Evolutionary conservation across 495 filamentous ascomycete species (phyloP).

Genomic region (Penicillium desertorum): DNA sequence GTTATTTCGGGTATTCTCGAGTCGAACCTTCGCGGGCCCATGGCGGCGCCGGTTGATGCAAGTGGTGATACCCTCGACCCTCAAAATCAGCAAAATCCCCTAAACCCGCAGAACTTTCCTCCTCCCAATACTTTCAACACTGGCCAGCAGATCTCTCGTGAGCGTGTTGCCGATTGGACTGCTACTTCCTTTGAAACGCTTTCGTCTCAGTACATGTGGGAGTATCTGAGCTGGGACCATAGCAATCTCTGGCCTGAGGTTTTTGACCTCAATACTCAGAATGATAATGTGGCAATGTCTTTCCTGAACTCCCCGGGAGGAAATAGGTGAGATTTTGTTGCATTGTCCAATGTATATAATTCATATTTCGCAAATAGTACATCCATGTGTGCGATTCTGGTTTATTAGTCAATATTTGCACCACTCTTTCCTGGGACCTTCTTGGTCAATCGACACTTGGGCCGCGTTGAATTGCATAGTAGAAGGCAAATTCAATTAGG

Average conservation of each 20-base stretch:
- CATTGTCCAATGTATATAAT: background rate
- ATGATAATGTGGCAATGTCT: constrained; percentile 9
- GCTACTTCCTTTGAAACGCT: constrained; percentile 19
- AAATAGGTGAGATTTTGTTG: background rate
- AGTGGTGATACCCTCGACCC: background rate
- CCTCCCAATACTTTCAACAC: constrained; percentile 1
- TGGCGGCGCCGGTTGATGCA: constrained; percentile 11
- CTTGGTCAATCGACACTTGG: background rate
- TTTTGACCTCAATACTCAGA: background rate
- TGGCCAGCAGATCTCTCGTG: constrained; percentile 4
- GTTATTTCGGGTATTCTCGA: constrained; percentile 65
- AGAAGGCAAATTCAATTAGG: background rate
- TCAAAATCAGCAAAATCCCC: background rate
- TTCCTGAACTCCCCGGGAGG: constrained; percentile 2
- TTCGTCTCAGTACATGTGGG: constrained; percentile 29
- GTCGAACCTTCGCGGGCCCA: constrained; percentile 32
- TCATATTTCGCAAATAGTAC: background rate
- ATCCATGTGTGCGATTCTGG: background rate
- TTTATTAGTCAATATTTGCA: background rate
- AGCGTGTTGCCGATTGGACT: constrained; percentile 15
- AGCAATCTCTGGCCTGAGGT: constrained; percentile 24
- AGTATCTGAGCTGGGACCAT: constrained; percentile 31
- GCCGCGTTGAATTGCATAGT: background rate
- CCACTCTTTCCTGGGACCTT: too few species aligned
- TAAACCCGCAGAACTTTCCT: background rate